phyloP scores from a whole-genome alignment of 371 early-diverging fungal genomes.

The Rhizopus stolonifer region DNA sequence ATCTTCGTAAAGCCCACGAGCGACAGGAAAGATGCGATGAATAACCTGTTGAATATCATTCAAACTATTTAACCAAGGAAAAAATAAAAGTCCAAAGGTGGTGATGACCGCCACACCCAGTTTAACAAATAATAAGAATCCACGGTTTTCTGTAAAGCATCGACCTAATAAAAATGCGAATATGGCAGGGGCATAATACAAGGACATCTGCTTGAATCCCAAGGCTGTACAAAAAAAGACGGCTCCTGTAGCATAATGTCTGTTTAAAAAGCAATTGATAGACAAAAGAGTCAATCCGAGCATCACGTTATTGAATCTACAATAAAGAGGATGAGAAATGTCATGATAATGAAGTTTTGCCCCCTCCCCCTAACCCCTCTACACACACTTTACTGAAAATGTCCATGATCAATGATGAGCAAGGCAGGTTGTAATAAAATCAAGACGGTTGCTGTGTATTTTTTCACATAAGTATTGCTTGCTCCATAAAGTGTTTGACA shows the following conservation, averaged over 20 bases:
- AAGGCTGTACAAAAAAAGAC: slow-evolving; percentile 79
- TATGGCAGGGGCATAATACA: slow-evolving; percentile 89
- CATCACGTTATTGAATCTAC: slow-evolving; percentile 92
- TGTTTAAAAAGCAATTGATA: slow-evolving; percentile 62
- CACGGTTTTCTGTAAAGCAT: slow-evolving; percentile 55
- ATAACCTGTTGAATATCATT: slow-evolving; percentile 77
- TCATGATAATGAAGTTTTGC: no score
- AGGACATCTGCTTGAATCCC: slow-evolving; percentile 94
- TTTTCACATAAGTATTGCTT: slow-evolving; percentile 28
- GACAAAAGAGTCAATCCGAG: slow-evolving; percentile 83
- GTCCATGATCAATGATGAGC: slow-evolving; percentile 92
- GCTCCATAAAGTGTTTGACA: slow-evolving; percentile 46
- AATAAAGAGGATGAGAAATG: slow-evolving; percentile 22
- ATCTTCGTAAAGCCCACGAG: slow-evolving; percentile 94
- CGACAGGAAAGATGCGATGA: slow-evolving; percentile 87
- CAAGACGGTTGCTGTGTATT: slow-evolving; percentile 55
- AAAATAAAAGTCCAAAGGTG: slow-evolving; percentile 67
- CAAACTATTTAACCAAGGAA: slow-evolving; percentile 67
- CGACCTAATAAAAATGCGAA: slow-evolving; percentile 84
- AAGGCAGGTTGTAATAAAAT: slow-evolving; percentile 83
- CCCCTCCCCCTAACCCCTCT: no score
- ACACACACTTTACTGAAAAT: slow-evolving; percentile 82
- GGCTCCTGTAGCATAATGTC: slow-evolving; percentile 68
- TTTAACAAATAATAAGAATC: slow-evolving; percentile 62
- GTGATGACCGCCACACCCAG: slow-evolving; percentile 74